A percentile compares a stretch with the other conserved stretches of the same genome.
Conservation (phyloP, 768 basidiomycete genomes). For the Chalciporus pseudorubinellus region DNA sequence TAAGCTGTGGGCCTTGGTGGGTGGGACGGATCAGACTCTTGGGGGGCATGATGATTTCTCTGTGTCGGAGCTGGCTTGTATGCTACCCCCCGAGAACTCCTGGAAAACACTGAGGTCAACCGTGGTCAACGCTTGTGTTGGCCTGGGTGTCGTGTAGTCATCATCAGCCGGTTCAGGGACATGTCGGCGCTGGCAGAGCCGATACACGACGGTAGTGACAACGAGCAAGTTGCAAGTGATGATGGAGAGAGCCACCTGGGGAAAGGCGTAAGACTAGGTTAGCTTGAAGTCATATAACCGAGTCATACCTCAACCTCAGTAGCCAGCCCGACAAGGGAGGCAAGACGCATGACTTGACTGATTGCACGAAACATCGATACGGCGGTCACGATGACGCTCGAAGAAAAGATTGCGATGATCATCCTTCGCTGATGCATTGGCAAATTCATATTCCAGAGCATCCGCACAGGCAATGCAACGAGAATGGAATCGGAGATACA, state of each 20-base stretch:
- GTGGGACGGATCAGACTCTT: not conserved
- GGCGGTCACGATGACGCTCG: slow-evolving; percentile 10
- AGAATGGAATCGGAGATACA: slow-evolving; percentile 19
- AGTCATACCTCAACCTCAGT: slow-evolving; percentile 15
- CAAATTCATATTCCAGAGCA: slow-evolving; percentile 13
- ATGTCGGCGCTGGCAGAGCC: slow-evolving; percentile 2
- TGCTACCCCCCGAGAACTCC: not conserved
- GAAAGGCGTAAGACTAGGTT: not conserved
- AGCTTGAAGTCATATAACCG: no score
- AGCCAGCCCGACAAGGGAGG: slow-evolving; percentile 8
- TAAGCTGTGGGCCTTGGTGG: no score
- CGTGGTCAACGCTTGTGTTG: slow-evolving; percentile 13
- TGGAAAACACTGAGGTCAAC: slow-evolving; percentile 2
- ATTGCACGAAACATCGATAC: slow-evolving; percentile 12
- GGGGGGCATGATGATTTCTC: not conserved
- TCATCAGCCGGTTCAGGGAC: slow-evolving; percentile 3
- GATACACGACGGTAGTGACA: slow-evolving; percentile 17
- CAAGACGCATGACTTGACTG: slow-evolving; percentile 8
- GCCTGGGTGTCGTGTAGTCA: slow-evolving; percentile 10
- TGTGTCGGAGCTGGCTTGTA: not conserved
- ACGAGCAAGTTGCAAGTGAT: slow-evolving; percentile 25
- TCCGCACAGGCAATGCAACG: slow-evolving; percentile 9
- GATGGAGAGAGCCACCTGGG: slow-evolving; percentile 12
- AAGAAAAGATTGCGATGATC: slow-evolving; percentile 13
- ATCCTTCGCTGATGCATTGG: slow-evolving; percentile 13